Evolutionary conservation across 1,139 yeast species (phyloP), one percentile per base, ranked within the genome.

Genomic region (Pneumocystis carinii): DNA sequence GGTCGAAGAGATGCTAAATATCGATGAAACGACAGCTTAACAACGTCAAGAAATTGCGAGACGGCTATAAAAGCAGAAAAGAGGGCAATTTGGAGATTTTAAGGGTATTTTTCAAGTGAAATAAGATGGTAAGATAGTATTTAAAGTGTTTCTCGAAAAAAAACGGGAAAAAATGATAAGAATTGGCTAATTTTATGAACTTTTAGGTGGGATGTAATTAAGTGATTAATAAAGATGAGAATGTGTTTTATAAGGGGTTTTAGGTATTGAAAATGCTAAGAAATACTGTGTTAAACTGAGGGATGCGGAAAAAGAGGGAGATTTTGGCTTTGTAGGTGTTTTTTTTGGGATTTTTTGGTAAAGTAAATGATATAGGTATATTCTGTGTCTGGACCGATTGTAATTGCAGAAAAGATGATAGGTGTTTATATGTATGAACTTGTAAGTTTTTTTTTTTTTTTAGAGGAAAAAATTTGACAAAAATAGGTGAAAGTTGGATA

Each of bases 341-440:
- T 15, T 10, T n/a, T 41, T 24, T 19, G 1, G 41, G 41, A 10
- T 15, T 24, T 36, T 37, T 15, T 19, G n/a, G 32, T 42, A n/a
- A n/a, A n/a, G 27, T n/a, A n/a, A 38, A 32, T 29, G 8, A 14
- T 53, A 61, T 60, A 64, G 55, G 63, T 62, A 59, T 63, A 63
- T 48, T 62, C 65, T 59, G 59, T 64, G 41, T 63, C 64, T n/a
- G 62, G 65, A 29, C 65, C 66, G 14, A 98, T 92, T 72, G 87
- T 92, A 63, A 85, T 94, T 63, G 98, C 98, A 61, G 98, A 92
- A 77, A 87, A 92, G 78, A 89, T 92, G 97, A 86, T 89, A 77
- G 98, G 98, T 68, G 88, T 97, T 82, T 96, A 97, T 71, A 92
- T 92, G 99, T 90, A 92, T 81, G 99, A 92, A 76, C 82, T 92